A percentile compares a stretch with the other conserved stretches of the same genome.
Conservation (phyloP, 805 yeast genomes). For the Starmerella bombicola region DNA sequence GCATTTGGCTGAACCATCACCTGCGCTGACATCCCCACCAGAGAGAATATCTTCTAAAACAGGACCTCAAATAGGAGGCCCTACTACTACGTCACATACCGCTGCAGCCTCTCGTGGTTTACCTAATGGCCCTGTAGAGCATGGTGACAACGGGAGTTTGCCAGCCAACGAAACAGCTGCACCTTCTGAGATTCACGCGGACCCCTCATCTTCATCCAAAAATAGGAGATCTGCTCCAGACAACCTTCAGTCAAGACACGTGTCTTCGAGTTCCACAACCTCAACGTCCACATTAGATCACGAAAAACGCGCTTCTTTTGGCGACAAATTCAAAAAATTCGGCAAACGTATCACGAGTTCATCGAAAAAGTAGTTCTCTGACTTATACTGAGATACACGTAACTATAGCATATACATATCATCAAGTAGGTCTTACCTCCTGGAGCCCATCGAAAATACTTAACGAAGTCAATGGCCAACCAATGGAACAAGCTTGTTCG, state of each 20-base stretch:
- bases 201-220: background rate
- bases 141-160: background rate
- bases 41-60: background rate
- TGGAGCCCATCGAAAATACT: background rate
- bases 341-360: slow-evolving; percentile 22
- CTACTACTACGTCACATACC: background rate
- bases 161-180: background rate
- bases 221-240: background rate
- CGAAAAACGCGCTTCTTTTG: slow-evolving; percentile 18
- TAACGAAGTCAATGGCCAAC: background rate
- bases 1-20: slow-evolving; percentile 18
- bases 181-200: too few species aligned
- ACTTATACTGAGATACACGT: too few species aligned
- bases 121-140: background rate
- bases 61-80: background rate
- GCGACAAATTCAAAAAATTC: slow-evolving; percentile 22
- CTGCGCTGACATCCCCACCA: slow-evolving; percentile 2
- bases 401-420: too few species aligned
- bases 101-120: background rate
- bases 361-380: slow-evolving; percentile 11
- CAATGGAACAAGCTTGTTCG: background rate
- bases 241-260: slow-evolving; percentile 2
- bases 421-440: too few species aligned
- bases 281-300: slow-evolving; percentile 12
- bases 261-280: slow-evolving; percentile 12